Evolutionary conservation across 495 filamentous ascomycete species (phyloP).

Genomic region (Pseudoneurospora amorphoporcata): DNA sequence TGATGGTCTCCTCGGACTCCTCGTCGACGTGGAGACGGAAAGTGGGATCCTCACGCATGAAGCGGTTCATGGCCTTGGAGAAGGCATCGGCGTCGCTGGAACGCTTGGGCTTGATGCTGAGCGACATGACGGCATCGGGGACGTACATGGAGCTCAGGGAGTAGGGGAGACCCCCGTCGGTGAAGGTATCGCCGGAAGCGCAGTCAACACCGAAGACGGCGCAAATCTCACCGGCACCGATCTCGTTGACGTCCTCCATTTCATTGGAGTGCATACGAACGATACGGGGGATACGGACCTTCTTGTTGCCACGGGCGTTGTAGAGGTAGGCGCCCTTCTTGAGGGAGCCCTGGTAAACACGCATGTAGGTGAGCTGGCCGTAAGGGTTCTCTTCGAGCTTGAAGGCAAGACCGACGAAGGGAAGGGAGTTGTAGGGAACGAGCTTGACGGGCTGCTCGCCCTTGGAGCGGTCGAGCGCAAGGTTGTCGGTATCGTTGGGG

Average conservation of each 20-base stretch:
- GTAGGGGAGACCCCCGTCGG: conserved; percentile 87
- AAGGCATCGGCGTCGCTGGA: conserved; percentile 90
- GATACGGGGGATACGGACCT: conserved; percentile 92
- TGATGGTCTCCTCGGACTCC: conserved; percentile 91
- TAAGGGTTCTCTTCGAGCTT: conserved; percentile 99
- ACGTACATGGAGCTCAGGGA: conserved; percentile 99
- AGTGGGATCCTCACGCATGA: conserved; percentile 97
- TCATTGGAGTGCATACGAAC: conserved; percentile 99
- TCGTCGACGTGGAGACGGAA: conserved; percentile 89
- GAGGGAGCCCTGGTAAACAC: conserved; percentile 91
- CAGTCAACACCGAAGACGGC: conserved; percentile 98
- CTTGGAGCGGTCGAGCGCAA: conserved; percentile 75
- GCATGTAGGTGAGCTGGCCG: conserved; percentile 95
- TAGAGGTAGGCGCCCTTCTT: conserved; percentile 82
- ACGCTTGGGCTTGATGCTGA: conserved; percentile 94
- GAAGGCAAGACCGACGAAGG: conserved; percentile 94
- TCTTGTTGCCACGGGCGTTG: conserved; percentile 91
- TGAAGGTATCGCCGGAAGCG: conserved; percentile 96
- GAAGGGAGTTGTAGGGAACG: conserved; percentile 81
- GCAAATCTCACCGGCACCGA: conserved; percentile 94
- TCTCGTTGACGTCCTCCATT: conserved; percentile 91
- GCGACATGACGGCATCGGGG: conserved; percentile 93
- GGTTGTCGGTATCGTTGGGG: conserved; percentile 79
- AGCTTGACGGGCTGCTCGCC: conserved; percentile 73
- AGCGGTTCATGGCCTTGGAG: conserved; percentile 96